Evolutionary conservation across 2,329 filamentous ascomycete genomes (phyloP), one percentile per base, ranked within the genome.

Genomic region (Keithomyces neogunnii): DNA sequence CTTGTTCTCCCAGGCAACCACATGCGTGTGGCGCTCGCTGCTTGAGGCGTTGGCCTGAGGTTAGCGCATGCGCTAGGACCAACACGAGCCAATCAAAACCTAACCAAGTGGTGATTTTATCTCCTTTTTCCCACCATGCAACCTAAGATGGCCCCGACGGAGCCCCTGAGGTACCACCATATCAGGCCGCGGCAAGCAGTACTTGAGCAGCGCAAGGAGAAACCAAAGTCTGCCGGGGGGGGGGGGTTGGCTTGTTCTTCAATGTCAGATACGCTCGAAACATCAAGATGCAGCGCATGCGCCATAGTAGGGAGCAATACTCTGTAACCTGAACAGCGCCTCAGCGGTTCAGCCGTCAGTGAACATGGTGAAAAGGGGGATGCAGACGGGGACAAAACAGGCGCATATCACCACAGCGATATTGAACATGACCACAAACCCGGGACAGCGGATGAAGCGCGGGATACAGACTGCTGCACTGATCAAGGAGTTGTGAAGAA

Each of bases 1-100:
- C 66, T 67, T 67, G 55, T 62, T 63, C 59, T 61, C 69, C 71
- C 61, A 72, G 71, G 70, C 70, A 71, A 65, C 69, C 63, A 66
- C 67, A 66, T 65, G 62, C 63, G 62, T 66, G 71, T 73, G 70
- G 71, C 69, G 71, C 65, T 19, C 64, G 66, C 58, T 60, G 65
- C 64, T 67, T 63, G 63, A 60, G 65, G 64, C 62, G 63, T 66
- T 65, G 65, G 65, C 63, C 61, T 63, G 61, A 63, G 59, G 59
- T 67, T 70, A 68, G 66, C 58, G 57, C 55, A 31, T 40, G 57
- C 63, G 63, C 69, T 70, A 69, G 62, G 53, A 53, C 51, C 19
- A 44, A 7, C 55, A 35, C 52, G 32, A 53, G 56, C 72, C 69
- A 75, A 75, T 74, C 67, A 73, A 13, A 47, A 29, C 10, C 9